Conservation (phyloP, 2,329 filamentous ascomycete species). For the Trichophaea hybrida region DNA sequence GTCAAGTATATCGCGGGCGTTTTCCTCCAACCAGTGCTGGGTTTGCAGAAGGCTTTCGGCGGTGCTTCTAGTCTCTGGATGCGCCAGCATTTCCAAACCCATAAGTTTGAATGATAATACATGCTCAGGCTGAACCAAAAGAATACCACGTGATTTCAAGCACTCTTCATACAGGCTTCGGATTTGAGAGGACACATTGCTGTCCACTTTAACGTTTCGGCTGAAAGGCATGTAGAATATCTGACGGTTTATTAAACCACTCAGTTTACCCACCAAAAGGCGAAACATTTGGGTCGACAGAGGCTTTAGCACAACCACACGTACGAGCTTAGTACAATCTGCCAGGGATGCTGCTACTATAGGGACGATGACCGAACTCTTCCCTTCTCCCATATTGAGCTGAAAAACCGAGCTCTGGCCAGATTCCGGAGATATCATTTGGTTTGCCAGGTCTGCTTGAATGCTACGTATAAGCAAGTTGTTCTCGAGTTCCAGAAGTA, state of each 20-base stretch:
- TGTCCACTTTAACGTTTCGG: constrained; percentile 33
- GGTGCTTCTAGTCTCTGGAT: constrained; percentile 14
- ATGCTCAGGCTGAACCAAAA: constrained; percentile 51
- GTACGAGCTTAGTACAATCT: constrained; percentile 38
- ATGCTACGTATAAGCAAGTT: constrained; percentile 47
- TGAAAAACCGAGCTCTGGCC: constrained; percentile 44
- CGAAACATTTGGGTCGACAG: constrained; percentile 48
- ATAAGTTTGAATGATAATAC: constrained; percentile 50
- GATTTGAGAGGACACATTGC: constrained; percentile 31
- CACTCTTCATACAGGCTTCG: constrained; percentile 35
- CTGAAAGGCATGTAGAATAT: constrained; percentile 48
- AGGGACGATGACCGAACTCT: constrained; percentile 54
- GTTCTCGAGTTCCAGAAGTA: constrained; percentile 52
- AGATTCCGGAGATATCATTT: constrained; percentile 39
- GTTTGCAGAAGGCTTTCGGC: constrained; percentile 32
- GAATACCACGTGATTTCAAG: constrained; percentile 38
- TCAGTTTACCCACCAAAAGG: constrained; percentile 41
- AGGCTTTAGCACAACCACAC: constrained; percentile 48
- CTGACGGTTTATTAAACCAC: constrained; percentile 41
- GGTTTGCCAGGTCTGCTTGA: constrained; percentile 43
- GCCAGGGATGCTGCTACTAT: constrained; percentile 44
- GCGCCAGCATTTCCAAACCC: constrained; percentile 39
- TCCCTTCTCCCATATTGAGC: constrained; percentile 59
- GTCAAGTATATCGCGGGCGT: constrained; percentile 45
- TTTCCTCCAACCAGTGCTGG: constrained; percentile 35